These are phyloP conservation scores for Dendrothele bispora DNA, from an alignment of 768 basidiomycete species.

Conservation along the genomic window DNA sequence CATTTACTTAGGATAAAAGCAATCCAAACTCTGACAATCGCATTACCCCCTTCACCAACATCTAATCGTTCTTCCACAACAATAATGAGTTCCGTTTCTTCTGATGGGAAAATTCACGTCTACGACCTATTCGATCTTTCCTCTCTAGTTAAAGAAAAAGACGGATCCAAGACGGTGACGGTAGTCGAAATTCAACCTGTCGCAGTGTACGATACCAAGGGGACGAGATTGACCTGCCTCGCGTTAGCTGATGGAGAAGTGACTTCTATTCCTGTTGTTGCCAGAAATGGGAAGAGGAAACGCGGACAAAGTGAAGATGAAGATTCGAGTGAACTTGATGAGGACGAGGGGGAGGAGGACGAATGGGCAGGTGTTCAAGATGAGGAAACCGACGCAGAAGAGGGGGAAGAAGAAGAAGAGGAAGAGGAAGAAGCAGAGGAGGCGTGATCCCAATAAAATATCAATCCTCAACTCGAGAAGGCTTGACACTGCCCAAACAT, in stretches of 20 bases:
- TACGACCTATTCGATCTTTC: constrained; percentile 67
- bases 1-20: constrained; percentile 68
- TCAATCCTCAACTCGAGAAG: too few relatives aligned
- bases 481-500: too few relatives aligned
- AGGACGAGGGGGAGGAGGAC: constrained; percentile 20
- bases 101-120: constrained; percentile 82
- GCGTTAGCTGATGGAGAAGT: constrained; percentile 52
- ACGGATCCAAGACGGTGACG: constrained; percentile 11
- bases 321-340: constrained; percentile 30
- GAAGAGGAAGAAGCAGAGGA: constrained; percentile 29
- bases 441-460: too few relatives aligned
- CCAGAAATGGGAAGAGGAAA: constrained; percentile 26
- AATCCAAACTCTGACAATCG: constrained; percentile 63
- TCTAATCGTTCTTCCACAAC: constrained; percentile 47
- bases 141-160: too few relatives aligned
- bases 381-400: constrained; percentile 18
- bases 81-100: constrained; percentile 76
- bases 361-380: constrained; percentile 19
- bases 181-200: constrained; percentile 50
- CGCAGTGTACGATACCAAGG: constrained; percentile 79
- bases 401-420: constrained; percentile 11
- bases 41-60: constrained; percentile 44
- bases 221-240: constrained; percentile 80
- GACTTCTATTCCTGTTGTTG: constrained; percentile 7
- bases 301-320: constrained; percentile 32